Conservation (phyloP, 441 rosid species). For the Dalechampia spathulata region DNA sequence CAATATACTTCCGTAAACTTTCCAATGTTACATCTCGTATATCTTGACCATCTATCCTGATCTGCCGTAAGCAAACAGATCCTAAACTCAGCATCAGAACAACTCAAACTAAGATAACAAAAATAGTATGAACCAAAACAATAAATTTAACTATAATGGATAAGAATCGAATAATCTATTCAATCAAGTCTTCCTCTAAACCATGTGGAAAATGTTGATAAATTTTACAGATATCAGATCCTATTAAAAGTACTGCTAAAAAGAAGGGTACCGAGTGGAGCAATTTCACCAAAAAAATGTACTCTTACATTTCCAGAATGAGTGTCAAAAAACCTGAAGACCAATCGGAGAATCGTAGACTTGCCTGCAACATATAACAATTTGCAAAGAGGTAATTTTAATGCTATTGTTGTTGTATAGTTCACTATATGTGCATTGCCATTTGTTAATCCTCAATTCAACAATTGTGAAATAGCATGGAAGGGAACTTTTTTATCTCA, state of each 20-base stretch:
- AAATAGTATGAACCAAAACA: too few relatives aligned
- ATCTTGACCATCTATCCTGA: conserved; percentile 85
- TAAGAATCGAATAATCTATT: too few relatives aligned
- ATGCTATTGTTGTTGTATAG: too few relatives aligned
- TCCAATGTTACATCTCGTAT: conserved; percentile 64
- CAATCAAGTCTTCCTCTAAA: neutral
- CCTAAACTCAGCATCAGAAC: neutral
- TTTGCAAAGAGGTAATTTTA: too few relatives aligned
- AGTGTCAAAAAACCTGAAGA: conserved; percentile 78
- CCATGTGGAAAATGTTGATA: neutral
- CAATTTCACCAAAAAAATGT: neutral
- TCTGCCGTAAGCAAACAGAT: conserved; percentile 31
- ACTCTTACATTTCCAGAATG: conserved; percentile 61
- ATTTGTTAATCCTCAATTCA: too few relatives aligned
- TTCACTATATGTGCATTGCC: too few relatives aligned
- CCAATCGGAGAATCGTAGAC: conserved; percentile 87
- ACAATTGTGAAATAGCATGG: too few relatives aligned
- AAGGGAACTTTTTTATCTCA: too few relatives aligned
- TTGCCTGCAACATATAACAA: conserved; percentile 57
- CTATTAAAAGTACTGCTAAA: too few relatives aligned
- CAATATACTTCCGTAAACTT: conserved; percentile 71
- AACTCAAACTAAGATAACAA: too few relatives aligned
- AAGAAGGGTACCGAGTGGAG: neutral
- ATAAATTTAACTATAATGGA: too few relatives aligned
- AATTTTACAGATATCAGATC: too few relatives aligned